Evolutionary conservation across 148 eudicot genomes (phyloP), one percentile per base, ranked within the genome.

Genomic region (Vaccinium corymbosum): DNA sequence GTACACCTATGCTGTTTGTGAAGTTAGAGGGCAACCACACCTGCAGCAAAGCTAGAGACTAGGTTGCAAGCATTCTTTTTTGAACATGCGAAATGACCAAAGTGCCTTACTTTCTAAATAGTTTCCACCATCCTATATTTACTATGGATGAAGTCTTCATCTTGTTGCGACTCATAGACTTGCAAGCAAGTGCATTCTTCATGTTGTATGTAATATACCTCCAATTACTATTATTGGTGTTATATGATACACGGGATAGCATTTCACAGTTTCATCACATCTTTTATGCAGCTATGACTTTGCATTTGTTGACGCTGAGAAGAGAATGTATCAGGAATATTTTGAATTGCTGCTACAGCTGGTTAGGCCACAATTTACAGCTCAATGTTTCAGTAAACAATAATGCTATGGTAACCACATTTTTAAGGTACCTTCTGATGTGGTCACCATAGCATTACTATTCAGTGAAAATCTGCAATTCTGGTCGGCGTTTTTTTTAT

Each of bases 251-350:
- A 9, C 15, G 3, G 22, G 46, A 35, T 42, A 7, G 20, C 35
- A 15, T 56, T 56, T 81, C 80, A 25, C 49, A 0, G 7, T 12
- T 68, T 68, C 29, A 22, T 29, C 7, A 27, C 83, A 27, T n/a
- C 61, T 85, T 52, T 76, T 78, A 22, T 86, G 89, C 89, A 96
- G 95, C 89, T 97, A 91, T 83, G 99, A 97, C 85, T 97, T 94
- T 88, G 99, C 98, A 70, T 97, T 97, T 90, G 88, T 97, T 57
- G 99, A 97, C 14, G 99, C 99, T 29, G 99, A 97, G 77, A 94
- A 97, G 92, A 92, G 87, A 90, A 94, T 90, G 95, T 92, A 97
- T 83, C 87, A 49, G 59, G 95, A 92, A 61, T 97, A 97, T 85
- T 96, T 92, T 80, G 99, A 96, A 83, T 83, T 94, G 87, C 86